Base-by-base conservation (phyloP, 2,329 filamentous ascomycete genomes). In the Colletotrichum zoysiae region DNA sequence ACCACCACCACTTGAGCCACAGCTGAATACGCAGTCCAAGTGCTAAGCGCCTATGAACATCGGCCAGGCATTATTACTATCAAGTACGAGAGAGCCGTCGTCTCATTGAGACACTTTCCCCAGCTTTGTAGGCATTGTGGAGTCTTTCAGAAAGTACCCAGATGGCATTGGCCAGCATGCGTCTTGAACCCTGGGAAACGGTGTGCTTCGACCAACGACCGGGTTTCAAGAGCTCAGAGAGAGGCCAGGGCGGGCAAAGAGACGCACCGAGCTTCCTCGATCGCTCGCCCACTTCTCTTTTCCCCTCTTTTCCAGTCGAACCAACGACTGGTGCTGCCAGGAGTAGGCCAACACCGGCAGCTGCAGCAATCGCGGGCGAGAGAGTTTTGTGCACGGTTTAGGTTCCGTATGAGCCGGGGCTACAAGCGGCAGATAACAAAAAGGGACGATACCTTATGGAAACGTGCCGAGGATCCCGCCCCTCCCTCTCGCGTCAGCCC, bases 151-250 rank as follows among this genome's bases (percentile, higher is more conserved):
- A n/a, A n/a, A n/a, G 53, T 59, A 65, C 59, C 65, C 59, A 70
- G 53, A 70, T 65, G 65, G 56, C 57, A 71, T 71, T 71, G 67
- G 42, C 57, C 46, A 38, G 60, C 70, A 46, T 50, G 70, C 70
- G 44, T 73, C 53, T 59, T 53, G 57, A 62, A 42, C 48, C 38
- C 26, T 55, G 67, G 69, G 51, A 57, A 50, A 56, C 44, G n/a
- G 62, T 23, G 51, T 65, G 50, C 62, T 20, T 73, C 61, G 51
- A 71, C 57, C 50, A 20, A 51, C 40, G 51, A 56, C 33, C 38
- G 62, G 70, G 67, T 73, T 70, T 70, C 67, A 71, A 67, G 62
- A 63, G 61, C 57, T 71, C 40, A 50, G 30, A 44, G 50, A 50
- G 30, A 44, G 50, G 70, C 33, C 53, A 55, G 44, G 61, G 63